Percentiles rank a stretch among this genome's conserved stretches.
Evolutionary conservation across 2,329 filamentous ascomycete species (phyloP).

Genomic region (Fusarium bactridioides): DNA sequence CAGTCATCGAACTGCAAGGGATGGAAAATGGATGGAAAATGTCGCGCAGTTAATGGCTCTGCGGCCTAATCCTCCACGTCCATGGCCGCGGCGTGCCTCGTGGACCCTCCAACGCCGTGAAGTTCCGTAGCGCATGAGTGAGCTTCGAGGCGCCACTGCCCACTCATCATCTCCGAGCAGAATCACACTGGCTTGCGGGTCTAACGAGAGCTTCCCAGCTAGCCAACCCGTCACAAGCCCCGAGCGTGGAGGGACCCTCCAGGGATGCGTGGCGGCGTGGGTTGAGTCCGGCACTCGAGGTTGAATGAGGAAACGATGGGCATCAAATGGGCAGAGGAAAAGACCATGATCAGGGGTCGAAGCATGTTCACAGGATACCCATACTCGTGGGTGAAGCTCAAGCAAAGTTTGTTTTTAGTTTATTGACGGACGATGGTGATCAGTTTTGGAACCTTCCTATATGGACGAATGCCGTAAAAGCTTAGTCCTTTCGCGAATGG

Average conservation of each 20-base stretch:
- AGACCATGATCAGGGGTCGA: not conserved
- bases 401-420: slow-evolving; percentile 5
- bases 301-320: slow-evolving; percentile 20
- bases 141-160: slow-evolving; percentile 14
- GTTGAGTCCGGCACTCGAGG: slow-evolving; percentile 14
- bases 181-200: slow-evolving; percentile 28
- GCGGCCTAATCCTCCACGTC: slow-evolving; percentile 16
- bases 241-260: slow-evolving; percentile 21
- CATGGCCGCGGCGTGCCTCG: slow-evolving; percentile 25
- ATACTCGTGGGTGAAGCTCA: not conserved
- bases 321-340: slow-evolving; percentile 14
- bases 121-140: slow-evolving; percentile 21
- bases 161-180: slow-evolving; percentile 39
- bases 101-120: slow-evolving; percentile 27
- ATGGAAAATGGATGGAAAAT: slow-evolving; percentile 21
- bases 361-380: not conserved
- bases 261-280: slow-evolving; percentile 29
- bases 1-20: slow-evolving; percentile 17
- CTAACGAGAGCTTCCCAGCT: slow-evolving; percentile 15
- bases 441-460: not conserved
- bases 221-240: slow-evolving; percentile 11
- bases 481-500: not conserved
- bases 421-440: not conserved
- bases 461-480: not conserved
- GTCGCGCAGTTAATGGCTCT: slow-evolving; percentile 28